Conservation (phyloP, 2,329 filamentous ascomycete genomes). For the Calonectria multiphialidica region DNA sequence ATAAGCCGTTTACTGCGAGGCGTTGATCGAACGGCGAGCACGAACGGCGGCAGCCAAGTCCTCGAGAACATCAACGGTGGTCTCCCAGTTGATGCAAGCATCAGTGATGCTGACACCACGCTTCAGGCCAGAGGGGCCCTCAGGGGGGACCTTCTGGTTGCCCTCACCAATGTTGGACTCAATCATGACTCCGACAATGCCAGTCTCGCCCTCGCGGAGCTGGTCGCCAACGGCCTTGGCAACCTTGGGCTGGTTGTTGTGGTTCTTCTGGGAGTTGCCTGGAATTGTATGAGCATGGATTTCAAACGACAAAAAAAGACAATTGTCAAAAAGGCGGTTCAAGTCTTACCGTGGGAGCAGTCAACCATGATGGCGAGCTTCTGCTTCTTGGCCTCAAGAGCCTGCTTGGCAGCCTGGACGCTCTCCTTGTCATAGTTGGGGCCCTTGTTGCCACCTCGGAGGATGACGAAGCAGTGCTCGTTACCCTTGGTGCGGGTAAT, state of each 20-base stretch:
- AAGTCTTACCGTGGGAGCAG: slow-evolving; percentile 86
- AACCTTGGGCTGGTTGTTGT: slow-evolving; percentile 96
- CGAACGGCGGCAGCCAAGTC: slow-evolving; percentile 88
- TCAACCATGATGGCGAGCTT: slow-evolving; percentile 96
- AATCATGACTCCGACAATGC: slow-evolving; percentile 97
- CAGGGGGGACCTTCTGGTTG: slow-evolving; percentile 87
- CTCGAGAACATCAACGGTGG: slow-evolving; percentile 84
- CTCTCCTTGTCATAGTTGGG: slow-evolving; percentile 93
- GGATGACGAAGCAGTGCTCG: slow-evolving; percentile 96
- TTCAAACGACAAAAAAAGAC: not conserved
- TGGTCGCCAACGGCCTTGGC: slow-evolving; percentile 86
- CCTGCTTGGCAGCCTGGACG: slow-evolving; percentile 83
- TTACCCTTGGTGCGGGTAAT: slow-evolving; percentile 95
- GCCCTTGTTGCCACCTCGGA: slow-evolving; percentile 90
- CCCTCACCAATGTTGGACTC: slow-evolving; percentile 96
- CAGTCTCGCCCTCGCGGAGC: slow-evolving; percentile 86
- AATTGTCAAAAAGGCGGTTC: slow-evolving; percentile 78
- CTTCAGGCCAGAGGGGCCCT: slow-evolving; percentile 83
- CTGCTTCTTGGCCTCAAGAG: slow-evolving; percentile 84
- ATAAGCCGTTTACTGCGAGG: slow-evolving; percentile 44
- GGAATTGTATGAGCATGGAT: slow-evolving; percentile 13
- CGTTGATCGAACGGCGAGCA: slow-evolving; percentile 72
- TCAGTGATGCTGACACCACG: slow-evolving; percentile 96
- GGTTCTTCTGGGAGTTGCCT: slow-evolving; percentile 98
- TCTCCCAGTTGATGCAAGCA: slow-evolving; percentile 95